These are phyloP conservation scores for Microdochium paspali DNA, from an alignment of 2,329 filamentous ascomycete genomes.

Conservation along the genomic window DNA sequence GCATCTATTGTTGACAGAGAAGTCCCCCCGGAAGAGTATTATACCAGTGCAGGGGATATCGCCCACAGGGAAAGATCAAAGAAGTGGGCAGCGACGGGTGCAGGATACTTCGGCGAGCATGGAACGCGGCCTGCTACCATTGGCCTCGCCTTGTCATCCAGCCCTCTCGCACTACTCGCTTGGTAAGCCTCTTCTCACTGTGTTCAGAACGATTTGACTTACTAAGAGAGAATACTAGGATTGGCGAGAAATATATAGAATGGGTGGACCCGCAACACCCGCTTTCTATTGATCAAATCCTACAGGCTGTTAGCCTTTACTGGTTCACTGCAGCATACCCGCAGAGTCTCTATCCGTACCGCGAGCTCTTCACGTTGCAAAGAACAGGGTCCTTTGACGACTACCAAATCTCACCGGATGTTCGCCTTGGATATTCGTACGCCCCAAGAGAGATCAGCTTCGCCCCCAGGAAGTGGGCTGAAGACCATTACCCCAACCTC, in stretches of 20 bases:
- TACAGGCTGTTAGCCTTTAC: conserved; percentile 39
- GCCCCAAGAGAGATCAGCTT: conserved; percentile 31
- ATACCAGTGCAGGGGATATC: conserved; percentile 19
- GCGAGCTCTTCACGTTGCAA: conserved; percentile 22
- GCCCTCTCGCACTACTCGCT: conserved; percentile 43
- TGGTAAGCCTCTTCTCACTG: conserved; percentile 24
- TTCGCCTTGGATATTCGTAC: conserved; percentile 34
- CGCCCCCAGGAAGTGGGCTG: conserved; percentile 22
- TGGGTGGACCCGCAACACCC: conserved; percentile 32
- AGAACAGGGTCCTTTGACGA: too few relatives aligned
- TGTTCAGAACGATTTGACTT: background rate
- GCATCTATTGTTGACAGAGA: background rate
- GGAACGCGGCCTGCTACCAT: conserved; percentile 45
- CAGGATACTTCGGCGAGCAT: conserved; percentile 41
- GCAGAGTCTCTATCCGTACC: conserved; percentile 39
- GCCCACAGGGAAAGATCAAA: conserved; percentile 22
- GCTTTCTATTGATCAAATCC: conserved; percentile 27
- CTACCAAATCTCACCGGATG: too few relatives aligned
- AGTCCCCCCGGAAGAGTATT: background rate
- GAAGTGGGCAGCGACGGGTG: conserved; percentile 29
- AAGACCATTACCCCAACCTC: background rate
- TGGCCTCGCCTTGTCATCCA: conserved; percentile 40
- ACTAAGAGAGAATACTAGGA: conserved; percentile 19
- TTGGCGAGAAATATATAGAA: conserved; percentile 45
- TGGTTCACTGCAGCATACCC: conserved; percentile 43